These are phyloP conservation scores for Xylaria sp. DNA, from an alignment of 2,329 filamentous ascomycete species.

Conservation along the genomic window DNA sequence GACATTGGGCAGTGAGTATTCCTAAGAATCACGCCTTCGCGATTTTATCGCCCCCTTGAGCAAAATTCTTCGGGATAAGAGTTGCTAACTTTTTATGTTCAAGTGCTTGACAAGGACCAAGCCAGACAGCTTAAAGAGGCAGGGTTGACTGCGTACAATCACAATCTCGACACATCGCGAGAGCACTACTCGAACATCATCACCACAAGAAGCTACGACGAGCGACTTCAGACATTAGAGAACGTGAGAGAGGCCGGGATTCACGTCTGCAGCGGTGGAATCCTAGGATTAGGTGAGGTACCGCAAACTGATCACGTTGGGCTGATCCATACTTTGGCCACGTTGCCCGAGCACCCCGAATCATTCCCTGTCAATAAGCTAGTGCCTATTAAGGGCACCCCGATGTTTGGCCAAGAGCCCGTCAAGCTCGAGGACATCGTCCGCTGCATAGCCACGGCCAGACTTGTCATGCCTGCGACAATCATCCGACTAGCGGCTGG, in stretches of 20 bases:
- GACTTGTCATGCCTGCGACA: conserved; percentile 81
- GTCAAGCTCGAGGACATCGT: conserved; percentile 80
- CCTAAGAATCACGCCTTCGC: background rate
- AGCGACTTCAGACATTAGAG: conserved; percentile 77
- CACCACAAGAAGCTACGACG: conserved; percentile 84
- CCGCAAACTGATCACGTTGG: conserved; percentile 77
- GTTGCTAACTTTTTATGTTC: background rate
- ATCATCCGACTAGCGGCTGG: conserved; percentile 89
- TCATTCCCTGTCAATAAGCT: conserved; percentile 91
- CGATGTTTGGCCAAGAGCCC: conserved; percentile 74
- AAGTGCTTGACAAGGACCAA: conserved; percentile 82
- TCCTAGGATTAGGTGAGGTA: conserved; percentile 81
- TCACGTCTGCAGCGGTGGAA: conserved; percentile 89
- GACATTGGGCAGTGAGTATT: conserved; percentile 66
- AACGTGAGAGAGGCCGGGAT: conserved; percentile 86
- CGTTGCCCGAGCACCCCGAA: conserved; percentile 81
- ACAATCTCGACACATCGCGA: conserved; percentile 89
- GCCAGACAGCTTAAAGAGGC: conserved; percentile 82
- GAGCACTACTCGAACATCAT: conserved; percentile 90
- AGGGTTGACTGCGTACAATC: conserved; percentile 89
- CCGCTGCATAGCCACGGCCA: conserved; percentile 81
- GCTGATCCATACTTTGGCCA: conserved; percentile 81
- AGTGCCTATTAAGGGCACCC: conserved; percentile 89
- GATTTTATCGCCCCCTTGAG: too few relatives aligned
- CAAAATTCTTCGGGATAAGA: background rate